phyloP scores from a whole-genome alignment of 345 rosid species.

The Trapa bicornis region DNA sequence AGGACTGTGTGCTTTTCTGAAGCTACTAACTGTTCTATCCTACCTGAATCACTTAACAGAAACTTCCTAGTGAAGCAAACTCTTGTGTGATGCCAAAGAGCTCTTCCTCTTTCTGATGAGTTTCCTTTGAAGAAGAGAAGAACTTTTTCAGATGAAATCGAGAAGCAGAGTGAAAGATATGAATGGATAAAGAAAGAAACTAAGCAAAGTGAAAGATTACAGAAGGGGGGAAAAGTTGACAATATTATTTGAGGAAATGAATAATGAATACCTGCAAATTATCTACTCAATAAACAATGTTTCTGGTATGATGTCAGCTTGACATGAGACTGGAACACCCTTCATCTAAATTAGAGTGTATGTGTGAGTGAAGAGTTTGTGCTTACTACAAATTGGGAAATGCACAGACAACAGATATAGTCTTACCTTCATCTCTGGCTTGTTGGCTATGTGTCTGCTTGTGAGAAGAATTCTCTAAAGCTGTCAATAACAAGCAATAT shows the following conservation, averaged over 20 bases:
- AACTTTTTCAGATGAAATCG: background rate
- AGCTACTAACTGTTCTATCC: slow-evolving; percentile 30
- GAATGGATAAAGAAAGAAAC: background rate
- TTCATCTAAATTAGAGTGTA: slow-evolving; percentile 15
- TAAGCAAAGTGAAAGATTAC: background rate
- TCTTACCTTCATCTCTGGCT: background rate
- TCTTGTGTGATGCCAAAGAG: slow-evolving; percentile 44
- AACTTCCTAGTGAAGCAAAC: slow-evolving; percentile 35
- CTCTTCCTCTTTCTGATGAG: slow-evolving; percentile 46
- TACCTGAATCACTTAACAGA: slow-evolving; percentile 37
- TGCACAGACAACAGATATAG: background rate
- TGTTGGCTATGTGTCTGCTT: background rate
- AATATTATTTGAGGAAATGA: background rate
- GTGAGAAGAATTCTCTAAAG: background rate
- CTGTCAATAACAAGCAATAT: background rate
- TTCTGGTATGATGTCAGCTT: slow-evolving; percentile 39
- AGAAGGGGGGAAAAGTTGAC: background rate
- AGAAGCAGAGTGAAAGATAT: background rate
- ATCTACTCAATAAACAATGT: slow-evolving; percentile 46
- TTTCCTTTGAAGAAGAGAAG: slow-evolving; percentile 26
- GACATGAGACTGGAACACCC: slow-evolving; percentile 36
- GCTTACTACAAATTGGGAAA: background rate
- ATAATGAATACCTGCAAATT: slow-evolving; percentile 37
- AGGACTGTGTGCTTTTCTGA: background rate
- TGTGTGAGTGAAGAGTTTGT: background rate